Evolutionary conservation across 179 eudicot genomes (phyloP).

Genomic region (Dionaea muscipula): DNA sequence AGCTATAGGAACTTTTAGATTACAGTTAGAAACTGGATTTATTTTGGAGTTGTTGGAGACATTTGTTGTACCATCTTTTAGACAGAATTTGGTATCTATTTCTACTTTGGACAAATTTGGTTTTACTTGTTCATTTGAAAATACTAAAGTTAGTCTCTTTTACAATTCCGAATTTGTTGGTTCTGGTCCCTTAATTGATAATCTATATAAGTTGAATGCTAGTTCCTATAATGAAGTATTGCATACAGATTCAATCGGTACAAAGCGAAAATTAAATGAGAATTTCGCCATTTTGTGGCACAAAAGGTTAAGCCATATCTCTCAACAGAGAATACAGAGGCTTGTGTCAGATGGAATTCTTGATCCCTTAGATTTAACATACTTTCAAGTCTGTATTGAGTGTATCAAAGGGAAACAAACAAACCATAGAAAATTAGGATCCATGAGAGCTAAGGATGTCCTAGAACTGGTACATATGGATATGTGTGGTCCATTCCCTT

Average conservation of each 20-base stretch:
- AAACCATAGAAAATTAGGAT: neutral
- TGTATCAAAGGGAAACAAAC: neutral
- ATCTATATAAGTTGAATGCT: neutral
- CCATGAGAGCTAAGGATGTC: neutral
- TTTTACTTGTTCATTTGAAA: conserved; percentile 7
- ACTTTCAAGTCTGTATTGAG: too few relatives aligned
- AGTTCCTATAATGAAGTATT: conserved; percentile 3
- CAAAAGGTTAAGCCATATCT: too few relatives aligned
- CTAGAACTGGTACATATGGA: conserved; percentile 1
- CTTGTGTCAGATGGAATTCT: conserved; percentile 2
- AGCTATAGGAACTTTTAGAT: conserved; percentile 8
- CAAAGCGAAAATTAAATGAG: neutral
- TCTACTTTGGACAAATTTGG: neutral
- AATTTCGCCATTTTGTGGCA: neutral
- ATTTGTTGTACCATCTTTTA: conserved; percentile 7
- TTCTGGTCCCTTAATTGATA: neutral
- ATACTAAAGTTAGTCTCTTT: too few relatives aligned
- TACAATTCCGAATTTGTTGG: too few relatives aligned
- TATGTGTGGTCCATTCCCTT: neutral
- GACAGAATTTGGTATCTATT: conserved; percentile 5
- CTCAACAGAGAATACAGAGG: too few relatives aligned
- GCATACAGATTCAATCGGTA: conserved; percentile 9
- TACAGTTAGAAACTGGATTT: conserved; percentile 4
- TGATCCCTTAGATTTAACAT: neutral
- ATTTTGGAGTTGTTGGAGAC: conserved; percentile 9